phyloP scores from a whole-genome alignment of 805 yeast genomes.

The Pichia membranifaciens region DNA sequence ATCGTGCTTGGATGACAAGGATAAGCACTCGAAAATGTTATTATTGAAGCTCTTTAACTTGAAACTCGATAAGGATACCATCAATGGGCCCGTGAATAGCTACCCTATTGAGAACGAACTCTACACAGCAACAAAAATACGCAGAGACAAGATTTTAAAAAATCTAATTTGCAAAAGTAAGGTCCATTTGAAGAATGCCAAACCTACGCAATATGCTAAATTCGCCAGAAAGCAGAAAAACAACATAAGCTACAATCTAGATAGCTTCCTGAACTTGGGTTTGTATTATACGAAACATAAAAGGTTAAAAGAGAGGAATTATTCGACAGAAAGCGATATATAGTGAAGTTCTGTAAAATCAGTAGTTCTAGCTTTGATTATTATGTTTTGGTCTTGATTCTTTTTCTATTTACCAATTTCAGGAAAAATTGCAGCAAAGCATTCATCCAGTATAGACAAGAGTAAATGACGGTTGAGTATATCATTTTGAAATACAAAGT shows the following conservation, averaged over 20 bases:
- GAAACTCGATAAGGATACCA: conserved; percentile 4
- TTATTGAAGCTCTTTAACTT: conserved; percentile 7
- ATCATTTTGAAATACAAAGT: conserved; percentile 69
- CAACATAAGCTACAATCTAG: conserved; percentile 3
- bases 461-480: conserved; percentile 60
- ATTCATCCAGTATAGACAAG: conserved; percentile 51
- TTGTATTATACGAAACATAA: neutral
- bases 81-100: conserved; percentile 8
- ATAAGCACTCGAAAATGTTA: neutral
- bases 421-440: conserved; percentile 44
- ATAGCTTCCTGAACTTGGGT: conserved; percentile 1
- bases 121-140: neutral
- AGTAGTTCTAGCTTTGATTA: no score
- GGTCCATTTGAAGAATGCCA: neutral
- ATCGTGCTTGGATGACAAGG: conserved; percentile 1
- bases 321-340: neutral
- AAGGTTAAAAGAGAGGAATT: neutral
- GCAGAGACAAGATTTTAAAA: conserved; percentile 3
- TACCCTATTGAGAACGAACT: conserved; percentile 3
- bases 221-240: neutral
- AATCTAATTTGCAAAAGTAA: neutral
- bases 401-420: conserved; percentile 17
- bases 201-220: neutral
- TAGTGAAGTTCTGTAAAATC: neutral
- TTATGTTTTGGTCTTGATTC: neutral